These are phyloP conservation scores for Turnera subulata DNA, from an alignment of 345 rosid genomes.

Conservation along the genomic window DNA sequence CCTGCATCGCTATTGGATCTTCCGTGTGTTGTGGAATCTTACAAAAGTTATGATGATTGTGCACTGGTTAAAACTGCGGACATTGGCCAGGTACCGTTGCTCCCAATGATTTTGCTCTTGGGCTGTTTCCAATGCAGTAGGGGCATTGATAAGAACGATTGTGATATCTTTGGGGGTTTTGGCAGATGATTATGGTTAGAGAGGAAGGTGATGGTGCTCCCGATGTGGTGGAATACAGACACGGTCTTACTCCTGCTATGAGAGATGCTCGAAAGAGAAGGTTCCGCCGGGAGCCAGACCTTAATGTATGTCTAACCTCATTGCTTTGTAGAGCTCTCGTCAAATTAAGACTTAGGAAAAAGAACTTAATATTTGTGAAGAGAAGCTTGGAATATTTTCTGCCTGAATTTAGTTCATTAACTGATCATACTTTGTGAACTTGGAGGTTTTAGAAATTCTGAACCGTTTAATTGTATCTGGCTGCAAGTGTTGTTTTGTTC, in stretches of 20 bases:
- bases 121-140: not conserved
- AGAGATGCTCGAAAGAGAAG: constrained; percentile 97
- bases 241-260: constrained; percentile 95
- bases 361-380: not conserved
- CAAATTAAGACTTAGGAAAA: not conserved
- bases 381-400: constrained; percentile 1
- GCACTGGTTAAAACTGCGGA: constrained; percentile 89
- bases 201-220: constrained; percentile 75
- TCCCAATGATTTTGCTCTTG: not conserved
- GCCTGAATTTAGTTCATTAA: not conserved
- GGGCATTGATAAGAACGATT: not conserved
- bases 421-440: not conserved
- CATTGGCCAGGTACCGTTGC: constrained; percentile 69
- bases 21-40: constrained; percentile 91
- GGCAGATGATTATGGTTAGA: constrained; percentile 94
- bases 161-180: constrained; percentile 8
- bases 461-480: not conserved
- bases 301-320: constrained; percentile 52
- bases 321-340: not conserved
- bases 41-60: constrained; percentile 84
- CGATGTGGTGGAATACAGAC: constrained; percentile 76
- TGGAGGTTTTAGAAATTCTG: not conserved
- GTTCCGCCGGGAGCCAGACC: constrained; percentile 94
- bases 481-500: not conserved
- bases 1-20: constrained; percentile 84